Base-by-base conservation (phyloP, 2,329 filamentous ascomycete genomes). In the Malbranchea zuffiana region DNA sequence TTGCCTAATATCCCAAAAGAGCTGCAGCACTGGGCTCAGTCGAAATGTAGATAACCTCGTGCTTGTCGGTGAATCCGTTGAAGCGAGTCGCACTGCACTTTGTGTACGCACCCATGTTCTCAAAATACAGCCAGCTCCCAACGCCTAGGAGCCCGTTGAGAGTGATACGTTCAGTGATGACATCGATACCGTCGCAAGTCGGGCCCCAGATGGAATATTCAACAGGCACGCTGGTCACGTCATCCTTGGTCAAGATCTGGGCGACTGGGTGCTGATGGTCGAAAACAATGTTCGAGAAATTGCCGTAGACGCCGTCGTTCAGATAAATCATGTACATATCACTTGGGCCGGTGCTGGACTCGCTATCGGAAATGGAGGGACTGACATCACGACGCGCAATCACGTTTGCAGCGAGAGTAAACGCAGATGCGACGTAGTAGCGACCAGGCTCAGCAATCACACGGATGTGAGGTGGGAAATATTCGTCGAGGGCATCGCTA, bases 211-310 rank as follows among this genome's bases (percentile, higher is more conserved):
- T 82, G 15, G 86, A 95, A 65, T 98, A 96, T 56, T 92, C 81
- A 45, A 79, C 72, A 66, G 50, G 64, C 39, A 44, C 69, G 64
- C 57, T 78, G 79, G 53, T 76, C 56, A 44, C 73, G 71, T 42
- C 67, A 65, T 44, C 70, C 61, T 43, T 67, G 47, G 77, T 79
- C 37, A 98, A 69, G 41, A 96, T 74, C 62, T 82, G 83, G 39
- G 88, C 84, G 30, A 82, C 65, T 1, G 90, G 90, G 52, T 92
- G 75, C 70, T 98, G 90, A 63, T 96, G 90, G 56, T 96, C 90
- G 59, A 95, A 98, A 69, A 96, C 94, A 71, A 96, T 96, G 75
- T 86, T 92, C 48, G 85, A 93, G 57, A 98, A 96, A 67, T 96
- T 96, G 53, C 90, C 90, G 55, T 98, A 98, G 37, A 96, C 80